Conservation (phyloP, 176 grass and related monocot genomes). For the Carex parvula region DNA sequence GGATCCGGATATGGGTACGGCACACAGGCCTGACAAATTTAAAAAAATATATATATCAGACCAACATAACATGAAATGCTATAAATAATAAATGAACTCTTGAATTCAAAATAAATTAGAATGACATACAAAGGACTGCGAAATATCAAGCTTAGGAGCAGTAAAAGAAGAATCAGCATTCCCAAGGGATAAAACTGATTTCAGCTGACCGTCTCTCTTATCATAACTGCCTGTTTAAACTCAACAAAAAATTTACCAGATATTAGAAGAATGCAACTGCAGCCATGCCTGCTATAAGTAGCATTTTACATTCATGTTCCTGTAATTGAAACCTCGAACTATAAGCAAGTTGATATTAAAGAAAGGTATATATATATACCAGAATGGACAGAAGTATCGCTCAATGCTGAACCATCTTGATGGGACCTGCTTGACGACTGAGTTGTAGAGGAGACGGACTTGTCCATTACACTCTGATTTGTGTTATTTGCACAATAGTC, state of each 20-base stretch:
- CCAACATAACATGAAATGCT: conserved; percentile 17
- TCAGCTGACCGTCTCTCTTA: conserved; percentile 55
- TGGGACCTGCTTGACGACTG: conserved; percentile 56
- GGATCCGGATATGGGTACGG: conserved; percentile 76
- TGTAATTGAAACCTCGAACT: neutral
- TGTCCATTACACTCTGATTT: conserved; percentile 35
- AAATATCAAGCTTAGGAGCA: conserved; percentile 50
- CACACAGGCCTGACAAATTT: conserved; percentile 45
- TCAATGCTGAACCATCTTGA: conserved; percentile 63
- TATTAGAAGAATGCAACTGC: neutral
- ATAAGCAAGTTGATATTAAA: conserved; percentile 7
- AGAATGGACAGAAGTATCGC: conserved; percentile 33
- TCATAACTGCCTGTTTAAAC: conserved; percentile 45
- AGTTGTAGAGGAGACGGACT: conserved; percentile 45
- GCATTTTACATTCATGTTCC: neutral
- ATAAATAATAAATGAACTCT: conserved; percentile 27
- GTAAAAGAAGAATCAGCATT: conserved; percentile 46
- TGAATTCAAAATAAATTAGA: conserved; percentile 2
- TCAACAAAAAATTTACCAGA: conserved; percentile 17
- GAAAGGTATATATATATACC: conserved; percentile 21
- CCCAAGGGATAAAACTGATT: conserved; percentile 63
- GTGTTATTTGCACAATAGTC: conserved; percentile 5
- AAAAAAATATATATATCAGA: conserved; percentile 25
- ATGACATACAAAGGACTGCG: conserved; percentile 60
- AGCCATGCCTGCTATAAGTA: conserved; percentile 11